These are phyloP conservation scores for Suillus americanus DNA, from an alignment of 768 basidiomycete species.

Conservation along the genomic window DNA sequence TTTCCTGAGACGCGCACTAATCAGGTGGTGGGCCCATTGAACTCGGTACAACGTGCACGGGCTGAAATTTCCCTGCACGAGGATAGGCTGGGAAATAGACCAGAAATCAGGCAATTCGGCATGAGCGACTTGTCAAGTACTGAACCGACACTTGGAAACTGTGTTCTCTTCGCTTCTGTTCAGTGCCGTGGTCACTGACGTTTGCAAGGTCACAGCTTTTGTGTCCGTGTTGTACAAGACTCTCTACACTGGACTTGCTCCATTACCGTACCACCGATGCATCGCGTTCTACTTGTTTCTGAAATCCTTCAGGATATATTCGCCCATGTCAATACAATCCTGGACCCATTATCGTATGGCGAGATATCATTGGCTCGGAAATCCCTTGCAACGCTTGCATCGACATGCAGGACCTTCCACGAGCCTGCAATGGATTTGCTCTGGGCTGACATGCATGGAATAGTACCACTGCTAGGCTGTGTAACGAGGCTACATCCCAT, in stretches of 20 bases:
- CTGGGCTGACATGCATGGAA: not conserved
- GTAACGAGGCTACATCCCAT: conserved; percentile 1
- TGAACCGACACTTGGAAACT: not conserved
- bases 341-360: not conserved
- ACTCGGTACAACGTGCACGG: not conserved
- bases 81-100: not conserved
- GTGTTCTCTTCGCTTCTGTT: not conserved
- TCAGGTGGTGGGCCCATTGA: not conserved
- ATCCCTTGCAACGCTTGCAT: not conserved
- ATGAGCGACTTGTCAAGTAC: not conserved
- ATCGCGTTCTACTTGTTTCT: not conserved
- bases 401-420: not conserved
- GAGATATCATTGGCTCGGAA: not conserved
- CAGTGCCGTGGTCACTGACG: not conserved
- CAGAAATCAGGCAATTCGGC: not conserved
- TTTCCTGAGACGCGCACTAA: not conserved
- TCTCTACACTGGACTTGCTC: not conserved
- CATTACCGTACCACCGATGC: not conserved
- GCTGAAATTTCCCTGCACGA: not conserved
- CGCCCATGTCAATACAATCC: not conserved
- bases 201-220: not conserved
- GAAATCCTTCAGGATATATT: not conserved
- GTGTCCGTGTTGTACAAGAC: not conserved
- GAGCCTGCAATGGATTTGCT: not conserved
- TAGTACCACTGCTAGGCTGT: not conserved